Evolutionary conservation across 192 early-diverging fungal species (phyloP), one percentile per base, ranked within the genome.

Genomic region (Mortierella antarctica): DNA sequence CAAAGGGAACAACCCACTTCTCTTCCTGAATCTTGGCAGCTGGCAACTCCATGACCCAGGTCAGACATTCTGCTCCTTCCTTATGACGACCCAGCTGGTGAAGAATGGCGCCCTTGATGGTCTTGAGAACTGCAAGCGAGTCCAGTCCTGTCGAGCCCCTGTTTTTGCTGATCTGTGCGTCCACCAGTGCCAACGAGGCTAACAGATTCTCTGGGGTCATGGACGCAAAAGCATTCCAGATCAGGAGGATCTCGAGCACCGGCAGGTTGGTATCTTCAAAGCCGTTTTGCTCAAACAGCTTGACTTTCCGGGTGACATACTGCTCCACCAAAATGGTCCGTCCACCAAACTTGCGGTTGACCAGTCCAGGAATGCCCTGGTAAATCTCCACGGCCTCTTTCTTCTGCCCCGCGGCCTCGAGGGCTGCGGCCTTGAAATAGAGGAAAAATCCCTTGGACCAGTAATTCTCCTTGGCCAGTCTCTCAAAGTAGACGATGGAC

Each of bases 371-470:
- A 14, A 89, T 85, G 31, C 75, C 55, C 9, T 81, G 78, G 67
- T 91, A 94, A 66, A 92, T 90, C 10, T 87, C 57, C 31, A 95
- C 87, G 3, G 93, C 93, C 53, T 95, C 93, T 49, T 87, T 86
- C 17, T 88, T 90, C 51, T 88, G 88, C 5, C 92, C 93, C 11
- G 81, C 80, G 57, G 83, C 84, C 23, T 85, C 87, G 7, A 85
- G 51, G 42, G 78, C 79, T 14, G 82, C 82, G 1, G 83, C 87
- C 44, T 80, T 69, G 23, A 84, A 67, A 54, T 88, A 88, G 11
- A 71, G 56, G 71, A 84, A 88, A 50, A 88, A 82, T 1, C 72
- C 74, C 1, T 76, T 74, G 4, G 85, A 86, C 85, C 85, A 86
- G 47, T 88, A 88, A 14, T 85, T 71, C 55, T 86, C 84, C 12